Percentiles rank a stretch among this genome's conserved stretches.
Conservation (phyloP, 1,284 basidiomycete genomes). For the Pterulicium gracile region DNA sequence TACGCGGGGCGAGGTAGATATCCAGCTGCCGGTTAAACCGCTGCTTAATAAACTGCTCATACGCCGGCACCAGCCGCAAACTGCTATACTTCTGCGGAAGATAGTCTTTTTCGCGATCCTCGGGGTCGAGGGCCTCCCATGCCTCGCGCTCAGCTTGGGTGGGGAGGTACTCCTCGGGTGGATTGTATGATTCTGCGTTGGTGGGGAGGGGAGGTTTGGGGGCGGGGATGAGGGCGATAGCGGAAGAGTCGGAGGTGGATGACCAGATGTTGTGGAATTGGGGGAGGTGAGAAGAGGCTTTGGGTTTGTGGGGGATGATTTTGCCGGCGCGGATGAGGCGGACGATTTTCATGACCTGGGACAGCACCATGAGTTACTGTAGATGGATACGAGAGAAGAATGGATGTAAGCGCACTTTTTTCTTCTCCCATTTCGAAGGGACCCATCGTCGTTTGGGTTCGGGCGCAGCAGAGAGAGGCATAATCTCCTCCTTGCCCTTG, state of each 20-base stretch:
- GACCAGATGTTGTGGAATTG: conserved; percentile 86
- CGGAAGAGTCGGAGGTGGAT: conserved; percentile 49
- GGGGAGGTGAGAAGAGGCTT: conserved; percentile 56
- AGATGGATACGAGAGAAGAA: not conserved
- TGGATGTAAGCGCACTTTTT: conserved; percentile 63
- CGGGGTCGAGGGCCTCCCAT: conserved; percentile 81
- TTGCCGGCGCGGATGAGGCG: conserved; percentile 90
- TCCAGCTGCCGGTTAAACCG: conserved; percentile 93
- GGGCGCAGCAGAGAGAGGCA: conserved; percentile 85
- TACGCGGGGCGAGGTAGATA: conserved; percentile 92
- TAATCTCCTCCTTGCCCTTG: conserved; percentile 87
- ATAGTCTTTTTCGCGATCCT: conserved; percentile 88
- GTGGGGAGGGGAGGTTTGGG: conserved; percentile 87
- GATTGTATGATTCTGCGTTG: conserved; percentile 96
- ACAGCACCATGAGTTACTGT: conserved; percentile 8
- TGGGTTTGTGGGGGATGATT: conserved; percentile 86
- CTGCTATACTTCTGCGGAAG: conserved; percentile 82
- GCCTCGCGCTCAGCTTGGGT: conserved; percentile 75
- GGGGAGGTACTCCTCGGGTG: conserved; percentile 96
- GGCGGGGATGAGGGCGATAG: conserved; percentile 80
- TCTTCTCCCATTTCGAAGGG: conserved; percentile 99
- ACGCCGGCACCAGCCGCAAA: conserved; percentile 86
- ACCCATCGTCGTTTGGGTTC: conserved; percentile 97
- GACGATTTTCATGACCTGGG: not conserved
- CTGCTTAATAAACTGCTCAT: conserved; percentile 88